Conservation (phyloP, 2,329 filamentous ascomycete genomes). For the Monascus ruber region DNA sequence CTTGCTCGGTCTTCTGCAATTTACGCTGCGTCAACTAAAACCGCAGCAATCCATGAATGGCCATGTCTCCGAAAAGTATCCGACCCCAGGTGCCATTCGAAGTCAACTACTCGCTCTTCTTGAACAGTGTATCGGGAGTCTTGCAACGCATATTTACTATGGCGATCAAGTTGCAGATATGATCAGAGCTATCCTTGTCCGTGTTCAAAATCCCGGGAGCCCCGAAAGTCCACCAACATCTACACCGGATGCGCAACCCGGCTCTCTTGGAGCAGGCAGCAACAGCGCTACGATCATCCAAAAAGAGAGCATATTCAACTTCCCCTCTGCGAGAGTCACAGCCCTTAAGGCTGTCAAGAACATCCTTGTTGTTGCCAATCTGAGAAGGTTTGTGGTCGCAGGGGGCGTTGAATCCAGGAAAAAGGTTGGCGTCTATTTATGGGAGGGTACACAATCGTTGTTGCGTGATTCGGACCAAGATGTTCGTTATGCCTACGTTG, state of each 20-base stretch:
- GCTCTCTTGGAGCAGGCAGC: slow-evolving; percentile 39
- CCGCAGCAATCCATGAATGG: slow-evolving; percentile 29
- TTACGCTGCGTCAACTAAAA: slow-evolving; percentile 67
- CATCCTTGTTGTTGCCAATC: slow-evolving; percentile 72
- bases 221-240: slow-evolving; percentile 37
- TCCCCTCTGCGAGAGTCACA: slow-evolving; percentile 47
- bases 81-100: slow-evolving; percentile 32
- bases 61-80: slow-evolving; percentile 8
- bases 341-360: slow-evolving; percentile 72
- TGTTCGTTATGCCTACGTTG: slow-evolving; percentile 75
- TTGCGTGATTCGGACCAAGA: slow-evolving; percentile 65
- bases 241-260: slow-evolving; percentile 27
- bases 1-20: slow-evolving; percentile 69
- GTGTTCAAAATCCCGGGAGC: slow-evolving; percentile 55
- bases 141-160: slow-evolving; percentile 94
- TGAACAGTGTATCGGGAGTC: slow-evolving; percentile 73
- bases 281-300: slow-evolving; percentile 38
- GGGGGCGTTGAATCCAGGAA: slow-evolving; percentile 58
- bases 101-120: slow-evolving; percentile 58
- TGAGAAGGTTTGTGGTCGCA: slow-evolving; percentile 46
- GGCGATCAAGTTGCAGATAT: slow-evolving; percentile 93
- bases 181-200: slow-evolving; percentile 66
- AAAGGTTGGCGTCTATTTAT: slow-evolving; percentile 66
- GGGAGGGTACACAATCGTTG: slow-evolving; percentile 96
- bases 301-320: slow-evolving; percentile 48